Base-by-base conservation (phyloP, 2,329 filamentous ascomycete species). In the Penicillium freii region DNA sequence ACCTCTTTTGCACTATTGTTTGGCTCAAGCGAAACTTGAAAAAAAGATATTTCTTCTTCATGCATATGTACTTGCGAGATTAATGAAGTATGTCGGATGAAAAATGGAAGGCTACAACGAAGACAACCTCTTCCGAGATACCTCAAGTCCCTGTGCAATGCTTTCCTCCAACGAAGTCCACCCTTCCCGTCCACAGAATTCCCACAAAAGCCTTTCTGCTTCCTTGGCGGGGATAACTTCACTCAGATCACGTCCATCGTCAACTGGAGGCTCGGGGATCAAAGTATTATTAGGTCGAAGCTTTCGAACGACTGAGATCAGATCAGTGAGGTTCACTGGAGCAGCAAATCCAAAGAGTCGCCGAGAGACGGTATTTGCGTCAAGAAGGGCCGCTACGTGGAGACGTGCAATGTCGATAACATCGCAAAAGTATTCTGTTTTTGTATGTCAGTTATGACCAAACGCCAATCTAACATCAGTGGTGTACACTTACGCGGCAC, bases 231-330 rank as follows among this genome's bases (percentile, higher is more conserved):
- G 60, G 8, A 70, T 48, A 21, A 68, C 61, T 6, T 64, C 44
- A 31, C 64, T 69, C 15, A 68, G 31, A 56, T 73, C 71, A 21
- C 56, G 54, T 7, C 62, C 59, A 21, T 66, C 52, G n/a, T 66
- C 43, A 43, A 58, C 56, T 5, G 68, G 56, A 46, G 70, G 64
- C 33, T 68, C 57, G 6, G 66, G 56, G 51, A 81, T 75, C 17
- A 61, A 59, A 45, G 69, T 72, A 2, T 75, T 61, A 10, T 52
- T 67, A 0, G 81, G 81, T 51, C 73, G 72, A 7, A 76, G 44
- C 45, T 74, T 72, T 23, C 73, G 67, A 50, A 79, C 64, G 4
- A 34, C 25, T 1, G n/a, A 21, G 19, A 60, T 34, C 5, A 60
- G 38, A n/a, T 60, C 58, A 17, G 36, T 48, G 21, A 59, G 39